Evolutionary conservation across 345 rosid genomes (phyloP).

Genomic region (Adansonia digitata): DNA sequence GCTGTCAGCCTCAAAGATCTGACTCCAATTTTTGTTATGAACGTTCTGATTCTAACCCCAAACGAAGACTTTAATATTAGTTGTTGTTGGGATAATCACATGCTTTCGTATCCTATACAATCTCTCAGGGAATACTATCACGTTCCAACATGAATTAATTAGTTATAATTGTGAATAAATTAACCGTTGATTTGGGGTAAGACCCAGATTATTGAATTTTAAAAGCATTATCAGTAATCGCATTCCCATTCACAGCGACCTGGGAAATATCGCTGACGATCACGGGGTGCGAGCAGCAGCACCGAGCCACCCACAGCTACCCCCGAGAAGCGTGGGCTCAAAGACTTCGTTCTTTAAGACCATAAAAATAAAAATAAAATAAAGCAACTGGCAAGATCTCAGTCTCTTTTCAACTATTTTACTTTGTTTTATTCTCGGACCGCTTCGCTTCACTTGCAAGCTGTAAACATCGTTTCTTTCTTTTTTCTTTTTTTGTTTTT

Average conservation of each 20-base stretch:
- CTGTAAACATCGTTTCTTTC: neutral
- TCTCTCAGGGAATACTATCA: conserved; percentile 11
- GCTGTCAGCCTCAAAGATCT: conserved; percentile 4
- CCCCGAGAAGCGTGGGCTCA: conserved; percentile 14
- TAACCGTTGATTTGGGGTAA: neutral
- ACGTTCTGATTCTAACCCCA: neutral
- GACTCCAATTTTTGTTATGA: neutral
- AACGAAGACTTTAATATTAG: neutral
- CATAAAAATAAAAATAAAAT: neutral
- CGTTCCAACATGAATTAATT: neutral
- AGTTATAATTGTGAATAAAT: neutral
- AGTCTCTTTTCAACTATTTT: neutral
- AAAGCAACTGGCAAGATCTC: conserved; percentile 20
- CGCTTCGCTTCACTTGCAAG: neutral
- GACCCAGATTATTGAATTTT: neutral
- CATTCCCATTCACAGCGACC: neutral
- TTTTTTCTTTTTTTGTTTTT: neutral
- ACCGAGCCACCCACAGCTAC: conserved; percentile 12
- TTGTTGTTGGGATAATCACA: neutral
- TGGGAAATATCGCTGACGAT: neutral
- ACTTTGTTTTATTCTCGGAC: conserved; percentile 16
- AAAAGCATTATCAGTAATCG: neutral
- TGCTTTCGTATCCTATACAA: neutral
- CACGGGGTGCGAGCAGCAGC: neutral
- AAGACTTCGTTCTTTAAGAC: neutral